These are phyloP conservation scores for Luzula sylvatica DNA, from an alignment of 176 grass and related monocot species.

Conservation along the genomic window DNA sequence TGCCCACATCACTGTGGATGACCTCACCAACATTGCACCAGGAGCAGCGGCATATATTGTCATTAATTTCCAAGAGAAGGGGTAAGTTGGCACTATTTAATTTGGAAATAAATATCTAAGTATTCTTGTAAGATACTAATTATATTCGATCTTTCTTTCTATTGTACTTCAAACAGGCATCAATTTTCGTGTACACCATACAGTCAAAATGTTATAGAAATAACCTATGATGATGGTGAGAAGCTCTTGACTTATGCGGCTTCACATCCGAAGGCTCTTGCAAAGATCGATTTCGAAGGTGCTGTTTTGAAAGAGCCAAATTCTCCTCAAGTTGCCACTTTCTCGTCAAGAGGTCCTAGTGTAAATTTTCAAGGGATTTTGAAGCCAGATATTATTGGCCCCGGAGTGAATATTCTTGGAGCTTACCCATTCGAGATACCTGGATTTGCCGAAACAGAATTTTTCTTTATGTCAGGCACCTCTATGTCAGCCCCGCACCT, in stretches of 20 bases:
- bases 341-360: constrained; percentile 40
- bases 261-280: constrained; percentile 22
- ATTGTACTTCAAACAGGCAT: background rate
- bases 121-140: no score
- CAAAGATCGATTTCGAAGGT: constrained; percentile 19
- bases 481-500: constrained; percentile 49
- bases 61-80: constrained; percentile 6
- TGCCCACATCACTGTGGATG: background rate
- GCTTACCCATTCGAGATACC: constrained; percentile 3
- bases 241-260: constrained; percentile 23
- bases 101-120: no score
- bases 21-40: background rate
- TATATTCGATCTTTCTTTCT: no score
- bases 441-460: background rate
- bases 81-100: constrained; percentile 11
- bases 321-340: constrained; percentile 24
- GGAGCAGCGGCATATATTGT: constrained; percentile 30
- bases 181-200: background rate
- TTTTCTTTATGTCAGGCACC: constrained; percentile 42
- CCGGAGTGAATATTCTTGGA: constrained; percentile 31
- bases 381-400: constrained; percentile 51
- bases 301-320: background rate
- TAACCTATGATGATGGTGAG: constrained; percentile 24
- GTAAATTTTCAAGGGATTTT: constrained; percentile 31
- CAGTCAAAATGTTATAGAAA: constrained; percentile 14